Percentiles rank a stretch among this genome's conserved stretches.
Evolutionary conservation across 2,329 filamentous ascomycete species (phyloP).

Genomic region (Calonectria pteridis): DNA sequence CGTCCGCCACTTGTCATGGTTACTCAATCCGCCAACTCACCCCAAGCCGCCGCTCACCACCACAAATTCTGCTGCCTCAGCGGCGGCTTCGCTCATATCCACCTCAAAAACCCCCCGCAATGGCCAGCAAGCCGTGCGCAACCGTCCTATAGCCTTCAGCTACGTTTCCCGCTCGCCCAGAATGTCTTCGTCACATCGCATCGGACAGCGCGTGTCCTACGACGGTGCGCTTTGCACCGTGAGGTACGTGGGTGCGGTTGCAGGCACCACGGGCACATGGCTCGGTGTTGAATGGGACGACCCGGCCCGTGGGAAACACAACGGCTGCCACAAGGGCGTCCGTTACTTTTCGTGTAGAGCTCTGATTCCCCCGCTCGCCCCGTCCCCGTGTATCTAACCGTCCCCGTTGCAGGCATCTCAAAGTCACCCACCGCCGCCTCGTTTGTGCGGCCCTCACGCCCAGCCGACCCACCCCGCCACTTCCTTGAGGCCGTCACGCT

Average conservation of each 20-base stretch:
- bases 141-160: neutral
- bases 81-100: constrained; percentile 14
- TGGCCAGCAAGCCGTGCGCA: constrained; percentile 2
- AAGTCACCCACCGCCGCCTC: constrained; percentile 80
- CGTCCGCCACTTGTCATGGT: neutral
- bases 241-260: constrained; percentile 82
- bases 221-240: constrained; percentile 84
- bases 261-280: constrained; percentile 84
- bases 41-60: neutral
- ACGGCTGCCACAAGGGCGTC: constrained; percentile 82
- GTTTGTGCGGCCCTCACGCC: constrained; percentile 84
- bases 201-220: constrained; percentile 85
- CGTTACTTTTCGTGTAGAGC: constrained; percentile 85
- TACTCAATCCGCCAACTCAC: neutral
- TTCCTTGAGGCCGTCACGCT: constrained; percentile 84
- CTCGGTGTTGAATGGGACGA: constrained; percentile 98
- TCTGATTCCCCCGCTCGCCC: neutral
- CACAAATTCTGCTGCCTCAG: constrained; percentile 37
- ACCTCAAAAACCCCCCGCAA: neutral
- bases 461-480: constrained; percentile 74
- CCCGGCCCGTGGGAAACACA: constrained; percentile 85
- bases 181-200: constrained; percentile 57
- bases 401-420: constrained; percentile 62
- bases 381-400: constrained; percentile 12
- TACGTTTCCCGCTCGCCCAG: neutral